Evolutionary conservation across 371 early-diverging fungal genomes (phyloP), one percentile per base, ranked within the genome.

Genomic region (Umbelopsis sp.): DNA sequence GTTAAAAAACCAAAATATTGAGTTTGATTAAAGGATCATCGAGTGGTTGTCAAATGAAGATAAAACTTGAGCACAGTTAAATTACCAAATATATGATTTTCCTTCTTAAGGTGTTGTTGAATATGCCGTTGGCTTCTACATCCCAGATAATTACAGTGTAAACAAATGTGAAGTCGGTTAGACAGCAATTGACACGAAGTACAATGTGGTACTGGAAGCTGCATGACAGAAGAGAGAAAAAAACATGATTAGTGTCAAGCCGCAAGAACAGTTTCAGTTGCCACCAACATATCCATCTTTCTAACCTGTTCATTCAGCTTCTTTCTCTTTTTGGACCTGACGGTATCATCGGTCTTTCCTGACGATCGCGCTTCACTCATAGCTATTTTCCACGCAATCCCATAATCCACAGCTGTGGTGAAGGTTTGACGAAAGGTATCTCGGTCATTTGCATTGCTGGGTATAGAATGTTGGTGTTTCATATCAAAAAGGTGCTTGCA

Each of bases 121-220:
- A 92, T 77, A 72, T 93, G 95, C 7, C 82, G 80, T 32, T 86
- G 79, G 24, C 81, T 79, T 87, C 87, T 88, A 70, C 95, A 95
- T 0, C 87, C 88, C 63, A 85, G 74, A 63, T 74, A 84, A 14
- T 83, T 80, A 66, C 90, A 95, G 38, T 91, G 88, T 9, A 96
- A 78, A 74, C 97, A 96, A 0, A 87, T 91, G 74, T 96, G 95
- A 38, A 96, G 80, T 11, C 94, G 76, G 46, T 88, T 88, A 62
- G 86, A 66, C 11, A 87, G 78, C 32, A 87, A 83, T 11, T 82
- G 82, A 76, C 94, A 95, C 8, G 76, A 73, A 52, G 74, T 70
- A 71, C 94, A 94, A 46, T 82, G 74, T 10, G 93, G 93, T 24
- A 86, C 70, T 6, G 93, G 93, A 65, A 94, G 80, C 86, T 92